Conservation (phyloP, 2,329 filamentous ascomycete genomes). For the Botrytis hyacinthi region DNA sequence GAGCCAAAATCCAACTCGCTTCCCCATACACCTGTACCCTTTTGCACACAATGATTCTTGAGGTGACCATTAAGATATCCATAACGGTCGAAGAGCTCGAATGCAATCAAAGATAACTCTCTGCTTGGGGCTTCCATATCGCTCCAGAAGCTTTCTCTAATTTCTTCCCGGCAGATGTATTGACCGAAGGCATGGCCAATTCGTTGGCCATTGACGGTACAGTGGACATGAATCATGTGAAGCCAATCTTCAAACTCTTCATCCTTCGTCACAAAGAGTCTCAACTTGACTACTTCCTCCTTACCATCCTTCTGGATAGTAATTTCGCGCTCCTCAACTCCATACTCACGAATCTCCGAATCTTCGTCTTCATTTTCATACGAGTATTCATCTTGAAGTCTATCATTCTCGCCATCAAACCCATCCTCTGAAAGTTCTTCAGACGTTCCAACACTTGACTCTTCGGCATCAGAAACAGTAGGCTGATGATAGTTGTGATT, state of each 20-base stretch:
- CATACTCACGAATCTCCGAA: neutral
- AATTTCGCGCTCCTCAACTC: neutral
- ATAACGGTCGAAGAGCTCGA: conserved; percentile 42
- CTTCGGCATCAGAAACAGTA: neutral
- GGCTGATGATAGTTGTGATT: neutral
- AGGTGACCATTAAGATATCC: conserved; percentile 40
- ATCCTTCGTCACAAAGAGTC: conserved; percentile 7
- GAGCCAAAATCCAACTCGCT: conserved; percentile 36
- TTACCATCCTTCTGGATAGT: neutral
- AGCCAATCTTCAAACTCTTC: conserved; percentile 24
- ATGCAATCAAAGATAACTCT: conserved; percentile 39
- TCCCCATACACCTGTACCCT: conserved; percentile 37
- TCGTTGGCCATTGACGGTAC: conserved; percentile 22
- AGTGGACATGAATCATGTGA: conserved; percentile 22
- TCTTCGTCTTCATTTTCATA: neutral
- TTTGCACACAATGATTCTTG: conserved; percentile 34
- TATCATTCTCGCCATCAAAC: neutral
- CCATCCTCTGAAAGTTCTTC: neutral
- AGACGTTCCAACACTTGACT: neutral
- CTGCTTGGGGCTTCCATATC: conserved; percentile 38
- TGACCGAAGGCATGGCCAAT: conserved; percentile 32
- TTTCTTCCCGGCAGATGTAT: conserved; percentile 32
- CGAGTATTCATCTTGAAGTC: neutral
- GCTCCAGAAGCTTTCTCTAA: conserved; percentile 37
- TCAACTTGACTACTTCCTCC: neutral